A percentile compares a stretch with the other conserved stretches of the same genome.
These are phyloP conservation scores for Thalassiosira ordinaria DNA, from an alignment of 352 stramenopile species.

Conservation along the genomic window DNA sequence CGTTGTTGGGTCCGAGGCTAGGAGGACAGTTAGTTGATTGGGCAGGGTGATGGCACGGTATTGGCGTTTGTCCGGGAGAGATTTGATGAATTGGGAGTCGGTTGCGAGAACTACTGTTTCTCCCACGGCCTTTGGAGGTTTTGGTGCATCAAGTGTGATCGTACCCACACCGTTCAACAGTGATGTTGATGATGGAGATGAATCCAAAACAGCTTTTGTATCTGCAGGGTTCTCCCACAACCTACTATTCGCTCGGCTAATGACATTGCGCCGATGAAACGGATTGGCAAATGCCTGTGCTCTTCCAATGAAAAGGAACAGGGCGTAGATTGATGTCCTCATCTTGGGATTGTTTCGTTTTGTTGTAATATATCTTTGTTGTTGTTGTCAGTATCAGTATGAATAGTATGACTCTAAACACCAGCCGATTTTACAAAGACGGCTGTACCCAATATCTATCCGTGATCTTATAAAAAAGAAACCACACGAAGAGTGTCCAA, in stretches of 20 bases:
- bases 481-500: background rate
- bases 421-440: too few relatives aligned
- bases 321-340: background rate
- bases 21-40: constrained; percentile 76
- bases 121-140: too few relatives aligned
- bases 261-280: background rate
- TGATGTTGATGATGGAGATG: background rate
- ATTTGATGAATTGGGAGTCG: constrained; percentile 73
- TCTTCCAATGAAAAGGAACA: constrained; percentile 31
- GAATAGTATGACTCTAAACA: too few relatives aligned
- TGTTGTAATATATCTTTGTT: background rate
- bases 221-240: constrained; percentile 13
- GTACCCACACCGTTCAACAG: too few relatives aligned
- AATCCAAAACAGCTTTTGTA: background rate
- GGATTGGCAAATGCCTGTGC: constrained; percentile 37
- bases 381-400: background rate
- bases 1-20: constrained; percentile 64
- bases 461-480: too few relatives aligned
- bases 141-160: too few relatives aligned
- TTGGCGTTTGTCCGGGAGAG: constrained; percentile 64
- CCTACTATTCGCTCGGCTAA: background rate
- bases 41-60: constrained; percentile 74
- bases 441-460: too few relatives aligned
- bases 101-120: constrained; percentile 54
- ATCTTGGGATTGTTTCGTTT: constrained; percentile 3